These are phyloP conservation scores for Uromyces viciae-fabae DNA, from an alignment of 1,284 basidiomycete species.

Conservation along the genomic window DNA sequence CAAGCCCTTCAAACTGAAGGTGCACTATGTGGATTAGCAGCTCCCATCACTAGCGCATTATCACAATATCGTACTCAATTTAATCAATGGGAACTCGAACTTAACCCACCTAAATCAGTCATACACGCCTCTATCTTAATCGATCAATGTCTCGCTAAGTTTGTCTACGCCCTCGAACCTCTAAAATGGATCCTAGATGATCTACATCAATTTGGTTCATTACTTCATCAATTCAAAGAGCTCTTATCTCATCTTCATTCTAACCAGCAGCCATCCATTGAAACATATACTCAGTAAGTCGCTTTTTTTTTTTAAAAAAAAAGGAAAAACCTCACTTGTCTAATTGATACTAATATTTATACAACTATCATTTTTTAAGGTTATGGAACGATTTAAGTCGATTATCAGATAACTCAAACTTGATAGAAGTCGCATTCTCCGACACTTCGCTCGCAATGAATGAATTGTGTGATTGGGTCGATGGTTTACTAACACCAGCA, in stretches of 20 bases:
- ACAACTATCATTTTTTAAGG: not conserved
- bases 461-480: conserved; percentile 20
- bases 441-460: not conserved
- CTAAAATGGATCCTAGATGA: not conserved
- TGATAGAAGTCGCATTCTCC: not conserved
- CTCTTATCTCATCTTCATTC: too few relatives aligned
- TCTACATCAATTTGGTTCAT: not conserved
- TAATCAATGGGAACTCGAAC: not conserved
- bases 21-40: not conserved
- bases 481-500: conserved; percentile 6
- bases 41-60: not conserved
- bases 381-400: not conserved
- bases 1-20: not conserved
- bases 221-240: too few relatives aligned
- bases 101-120: not conserved
- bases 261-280: too few relatives aligned
- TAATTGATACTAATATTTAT: too few relatives aligned
- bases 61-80: conserved; percentile 3
- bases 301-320: not conserved
- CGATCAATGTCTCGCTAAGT: not conserved
- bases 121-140: not conserved
- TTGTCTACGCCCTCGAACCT: not conserved
- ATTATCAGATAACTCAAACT: not conserved
- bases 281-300: not conserved
- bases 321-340: too few relatives aligned